Base-by-base conservation (phyloP, 1,284 basidiomycete species). In the Puccinia novopanici region DNA sequence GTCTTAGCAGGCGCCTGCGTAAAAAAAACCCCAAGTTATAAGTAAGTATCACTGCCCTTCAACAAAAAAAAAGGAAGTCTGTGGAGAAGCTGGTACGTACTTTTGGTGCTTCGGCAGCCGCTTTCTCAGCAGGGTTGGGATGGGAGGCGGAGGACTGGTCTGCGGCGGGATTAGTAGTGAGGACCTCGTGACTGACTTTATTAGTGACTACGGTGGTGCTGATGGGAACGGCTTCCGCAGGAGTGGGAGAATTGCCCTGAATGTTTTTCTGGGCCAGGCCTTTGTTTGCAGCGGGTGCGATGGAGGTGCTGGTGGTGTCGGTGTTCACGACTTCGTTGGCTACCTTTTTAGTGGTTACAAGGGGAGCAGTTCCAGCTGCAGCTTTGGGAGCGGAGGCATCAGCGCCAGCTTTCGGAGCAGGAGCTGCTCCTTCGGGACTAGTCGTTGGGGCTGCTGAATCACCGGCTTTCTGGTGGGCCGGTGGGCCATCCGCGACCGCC, bases 131-230 rank as follows among this genome's bases (percentile, higher is more conserved):
- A 67, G 42, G 22, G 42, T n/a, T 67, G 3, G 22, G 40, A 19
- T 15, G 22, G 2, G 40, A 40, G 37, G 12, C 42, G 40, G 42
- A 67, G n/a, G n/a, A n/a, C 10, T 67, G 22, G 0, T 67, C 42
- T 10, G 42, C 22, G 19, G 40, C 42, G 22, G 42, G 45, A 22
- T 67, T 67, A 0, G 63, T 67, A n/a, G 63, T 67, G 42, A 67
- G 63, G 0, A 67, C 63, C 42, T 67, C 63, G 27, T 48, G 45
- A 42, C 63, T 67, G 3, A 67, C 63, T 67, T 67, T 67, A 42
- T 15, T 67, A 27, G 63, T 67, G 40, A 67, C 63, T 24, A 67
- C 63, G 13, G 63, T 67, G 8, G 40, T 67, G 13, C 22, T 67
- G 12, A 40, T 42, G n/a, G 63, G 2, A 24, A 42, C 40, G 24